Evolutionary conservation across 305 asterid species (phyloP).

Genomic region (Caryopteris hybrid): DNA sequence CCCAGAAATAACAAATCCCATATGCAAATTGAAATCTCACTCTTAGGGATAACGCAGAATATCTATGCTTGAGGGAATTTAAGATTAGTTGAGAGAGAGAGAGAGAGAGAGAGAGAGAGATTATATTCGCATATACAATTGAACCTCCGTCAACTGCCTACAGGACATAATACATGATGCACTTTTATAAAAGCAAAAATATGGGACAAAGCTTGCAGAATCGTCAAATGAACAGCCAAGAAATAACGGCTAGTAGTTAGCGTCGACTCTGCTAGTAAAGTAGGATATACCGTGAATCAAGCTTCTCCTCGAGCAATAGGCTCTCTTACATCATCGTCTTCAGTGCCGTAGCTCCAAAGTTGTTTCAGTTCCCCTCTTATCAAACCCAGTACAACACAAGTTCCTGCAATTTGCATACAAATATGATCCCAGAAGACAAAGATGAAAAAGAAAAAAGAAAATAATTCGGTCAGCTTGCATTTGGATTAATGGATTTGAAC

Average conservation of each 20-base stretch:
- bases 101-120: neutral
- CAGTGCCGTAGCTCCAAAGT: slow-evolving; percentile 59
- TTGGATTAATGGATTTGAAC: too few relatives aligned
- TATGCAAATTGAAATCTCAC: too few relatives aligned
- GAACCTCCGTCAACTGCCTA: neutral
- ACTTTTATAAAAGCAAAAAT: slow-evolving; percentile 1
- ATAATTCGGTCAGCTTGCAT: neutral
- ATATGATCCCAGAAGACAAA: neutral
- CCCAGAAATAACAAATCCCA: too few relatives aligned
- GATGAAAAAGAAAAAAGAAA: neutral
- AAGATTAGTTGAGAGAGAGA: neutral
- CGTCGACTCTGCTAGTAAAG: neutral
- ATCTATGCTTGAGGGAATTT: neutral
- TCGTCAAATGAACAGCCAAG: neutral
- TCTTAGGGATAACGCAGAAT: neutral
- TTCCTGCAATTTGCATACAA: slow-evolving; percentile 41
- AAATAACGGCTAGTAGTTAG: neutral
- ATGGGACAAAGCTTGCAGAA: slow-evolving; percentile 2
- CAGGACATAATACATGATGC: neutral
- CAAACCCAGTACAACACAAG: slow-evolving; percentile 64
- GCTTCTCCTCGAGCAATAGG: slow-evolving; percentile 33
- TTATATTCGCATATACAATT: slow-evolving; percentile 1
- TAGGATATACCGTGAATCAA: slow-evolving; percentile 20
- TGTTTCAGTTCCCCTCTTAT: slow-evolving; percentile 67
- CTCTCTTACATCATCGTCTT: slow-evolving; percentile 21